phyloP scores from a whole-genome alignment of 1,284 basidiomycete species.

The Volvariella surrecta region DNA sequence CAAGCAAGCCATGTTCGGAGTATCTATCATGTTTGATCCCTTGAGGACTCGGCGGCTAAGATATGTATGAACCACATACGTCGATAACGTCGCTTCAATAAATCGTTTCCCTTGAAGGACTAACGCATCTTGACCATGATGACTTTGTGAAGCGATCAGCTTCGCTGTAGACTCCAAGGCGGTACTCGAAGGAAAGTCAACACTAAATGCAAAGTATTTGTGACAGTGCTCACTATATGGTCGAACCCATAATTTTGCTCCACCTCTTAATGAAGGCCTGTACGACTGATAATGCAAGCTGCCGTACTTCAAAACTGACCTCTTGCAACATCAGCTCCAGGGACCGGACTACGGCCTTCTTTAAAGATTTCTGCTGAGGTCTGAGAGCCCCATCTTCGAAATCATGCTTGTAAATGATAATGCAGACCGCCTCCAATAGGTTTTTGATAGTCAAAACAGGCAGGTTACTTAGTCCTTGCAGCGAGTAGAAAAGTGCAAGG shows the following conservation, averaged over 20 bases:
- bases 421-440: conserved; percentile 51
- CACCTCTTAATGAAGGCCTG: conserved; percentile 57
- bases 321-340: conserved; percentile 42
- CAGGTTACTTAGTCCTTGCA: conserved; percentile 32
- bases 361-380: conserved; percentile 42
- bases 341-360: conserved; percentile 40
- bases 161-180: conserved; percentile 27
- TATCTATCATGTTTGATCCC: conserved; percentile 27
- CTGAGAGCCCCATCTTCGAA: conserved; percentile 44
- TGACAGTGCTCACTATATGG: conserved; percentile 46
- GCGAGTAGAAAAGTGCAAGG: conserved; percentile 37
- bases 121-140: conserved; percentile 48
- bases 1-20: conserved; percentile 44
- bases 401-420: conserved; percentile 63
- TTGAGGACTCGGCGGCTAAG: neutral
- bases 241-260: conserved; percentile 40
- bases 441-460: conserved; percentile 48
- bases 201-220: conserved; percentile 1
- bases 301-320: conserved; percentile 56
- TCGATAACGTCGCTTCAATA: conserved; percentile 40
- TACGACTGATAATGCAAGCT: conserved; percentile 47
- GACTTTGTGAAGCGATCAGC: conserved; percentile 36
- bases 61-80: conserved; percentile 24
- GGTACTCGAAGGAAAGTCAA: neutral
- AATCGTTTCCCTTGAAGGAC: conserved; percentile 46